A percentile compares a stretch with the other conserved stretches of the same genome.
Conservation (phyloP, 169 alveolate genomes). For the Amoebophrya sp. region DNA sequence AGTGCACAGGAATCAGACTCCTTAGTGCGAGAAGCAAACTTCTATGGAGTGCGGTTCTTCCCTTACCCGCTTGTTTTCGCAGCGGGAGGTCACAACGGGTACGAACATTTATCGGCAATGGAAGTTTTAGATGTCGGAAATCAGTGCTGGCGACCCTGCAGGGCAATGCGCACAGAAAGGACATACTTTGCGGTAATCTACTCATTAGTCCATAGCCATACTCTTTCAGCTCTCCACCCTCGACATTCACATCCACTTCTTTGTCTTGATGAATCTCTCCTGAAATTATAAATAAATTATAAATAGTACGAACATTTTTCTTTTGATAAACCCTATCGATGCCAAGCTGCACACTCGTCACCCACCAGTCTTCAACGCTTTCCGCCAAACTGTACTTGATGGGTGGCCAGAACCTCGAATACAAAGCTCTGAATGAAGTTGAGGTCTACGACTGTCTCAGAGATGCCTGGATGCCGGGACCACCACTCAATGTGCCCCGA, state of each 20-base stretch:
- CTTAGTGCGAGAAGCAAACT: constrained; percentile 65
- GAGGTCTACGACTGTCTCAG: constrained; percentile 73
- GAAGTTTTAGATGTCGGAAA: constrained; percentile 66
- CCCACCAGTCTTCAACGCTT: background rate
- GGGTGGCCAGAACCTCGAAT: constrained; percentile 70
- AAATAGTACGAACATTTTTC: background rate
- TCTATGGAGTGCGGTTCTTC: constrained; percentile 65
- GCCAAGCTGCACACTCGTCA: too few relatives aligned
- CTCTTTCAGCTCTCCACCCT: background rate
- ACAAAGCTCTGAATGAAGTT: constrained; percentile 67
- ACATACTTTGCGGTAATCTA: constrained; percentile 32
- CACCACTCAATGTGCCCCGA: constrained; percentile 66
- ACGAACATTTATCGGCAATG: constrained; percentile 62
- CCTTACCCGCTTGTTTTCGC: constrained; percentile 69
- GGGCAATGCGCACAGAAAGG: constrained; percentile 70
- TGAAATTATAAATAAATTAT: too few relatives aligned
- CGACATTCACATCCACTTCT: background rate
- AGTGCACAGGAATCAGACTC: constrained; percentile 58
- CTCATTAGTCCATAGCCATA: background rate
- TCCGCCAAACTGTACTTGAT: constrained; percentile 61
- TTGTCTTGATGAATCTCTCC: background rate
- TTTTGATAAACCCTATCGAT: too few relatives aligned
- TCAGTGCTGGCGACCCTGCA: constrained; percentile 73
- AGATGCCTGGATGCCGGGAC: constrained; percentile 64
- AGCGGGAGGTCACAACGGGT: constrained; percentile 72